Evolutionary conservation across 2,329 filamentous ascomycete genomes (phyloP), one percentile per base, ranked within the genome.

Genomic region (Aspergillus sp.): DNA sequence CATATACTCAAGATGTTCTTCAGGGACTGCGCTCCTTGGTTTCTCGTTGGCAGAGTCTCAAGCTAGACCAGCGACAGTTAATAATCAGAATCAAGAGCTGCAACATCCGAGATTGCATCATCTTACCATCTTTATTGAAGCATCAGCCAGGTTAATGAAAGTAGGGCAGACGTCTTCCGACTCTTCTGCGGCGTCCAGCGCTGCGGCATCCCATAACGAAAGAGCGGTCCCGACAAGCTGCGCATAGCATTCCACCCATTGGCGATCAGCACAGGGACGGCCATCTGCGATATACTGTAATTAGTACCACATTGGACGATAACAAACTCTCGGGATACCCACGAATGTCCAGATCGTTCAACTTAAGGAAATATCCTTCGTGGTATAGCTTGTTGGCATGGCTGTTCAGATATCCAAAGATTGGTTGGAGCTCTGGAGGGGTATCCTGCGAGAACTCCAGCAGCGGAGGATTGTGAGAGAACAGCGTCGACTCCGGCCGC

Each of bases 311-410:
- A 49, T 17, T 30, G n/a, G 15, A 19, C 21, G 32, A 44, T 30
- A 25, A 23, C 36, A n/a, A 30, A 10, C 25, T 50, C 23, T 49
- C 25, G n/a, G 21, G 51, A 27, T 41, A 86, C 91, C 69, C 85
- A 96, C 93, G 88, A 58, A 88, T 89, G 72, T 98, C 96, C 68
- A 96, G 88, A 76, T 99, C 95, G 75, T 97, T 94, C 52, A 99
- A 82, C 78, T 98, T 99, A 68, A 99, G 80, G 68, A 99, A 98
- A 73, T 98, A 99, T 39, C 95, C 95, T 79, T 99, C 95, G 69
- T 97, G 93, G 75, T 98, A 99, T 58, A 98, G 82, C 79, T 98
- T 98, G 77, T 97, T 97, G 60, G 88, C 89, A 76, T 99, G 95
- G 77, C 90, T 95, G 79, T 96, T 98, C 66, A 99, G 84, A 73